phyloP scores from a whole-genome alignment of 1,284 basidiomycete genomes.

The Spongiforma sp. region DNA sequence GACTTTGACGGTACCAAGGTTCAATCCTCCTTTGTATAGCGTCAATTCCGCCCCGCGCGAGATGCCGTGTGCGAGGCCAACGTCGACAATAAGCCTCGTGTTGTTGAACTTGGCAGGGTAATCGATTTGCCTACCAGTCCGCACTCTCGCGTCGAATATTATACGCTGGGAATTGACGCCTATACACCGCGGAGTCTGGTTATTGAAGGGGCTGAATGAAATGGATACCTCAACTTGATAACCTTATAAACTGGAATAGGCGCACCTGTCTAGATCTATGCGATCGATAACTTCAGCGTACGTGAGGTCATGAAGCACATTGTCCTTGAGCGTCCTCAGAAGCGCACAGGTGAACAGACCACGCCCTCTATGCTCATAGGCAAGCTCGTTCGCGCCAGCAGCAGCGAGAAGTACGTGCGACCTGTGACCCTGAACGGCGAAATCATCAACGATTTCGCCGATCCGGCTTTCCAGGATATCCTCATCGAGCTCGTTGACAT shows the following conservation, averaged over 20 bases:
- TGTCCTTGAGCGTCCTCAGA: slow-evolving; percentile 12
- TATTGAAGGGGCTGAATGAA: not conserved
- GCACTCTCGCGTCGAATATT: slow-evolving; percentile 19
- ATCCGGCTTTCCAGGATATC: slow-evolving; percentile 51
- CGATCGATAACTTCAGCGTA: slow-evolving; percentile 12
- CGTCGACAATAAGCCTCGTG: not conserved
- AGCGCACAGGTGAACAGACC: slow-evolving; percentile 24
- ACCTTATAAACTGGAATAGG: not conserved
- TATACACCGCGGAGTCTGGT: slow-evolving; percentile 24
- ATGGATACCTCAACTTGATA: not conserved
- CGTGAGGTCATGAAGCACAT: slow-evolving; percentile 9
- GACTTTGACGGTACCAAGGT: not conserved
- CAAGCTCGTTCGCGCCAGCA: slow-evolving; percentile 48
- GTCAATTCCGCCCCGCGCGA: slow-evolving; percentile 13
- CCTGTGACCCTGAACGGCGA: slow-evolving; percentile 43
- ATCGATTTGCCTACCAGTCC: not conserved
- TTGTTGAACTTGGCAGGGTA: not conserved
- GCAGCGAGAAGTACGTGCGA: slow-evolving; percentile 60
- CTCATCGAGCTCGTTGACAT: slow-evolving; percentile 42
- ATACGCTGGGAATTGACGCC: slow-evolving; percentile 16
- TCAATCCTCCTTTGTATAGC: slow-evolving; percentile 8
- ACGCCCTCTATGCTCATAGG: slow-evolving; percentile 16
- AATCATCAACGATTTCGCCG: slow-evolving; percentile 41
- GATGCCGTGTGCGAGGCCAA: slow-evolving; percentile 9
- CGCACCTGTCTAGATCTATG: slow-evolving; percentile 14